Percentiles rank a stretch among this genome's conserved stretches.
Conservation (phyloP, 495 filamentous ascomycete species). For the Amniculicola lignicola region DNA sequence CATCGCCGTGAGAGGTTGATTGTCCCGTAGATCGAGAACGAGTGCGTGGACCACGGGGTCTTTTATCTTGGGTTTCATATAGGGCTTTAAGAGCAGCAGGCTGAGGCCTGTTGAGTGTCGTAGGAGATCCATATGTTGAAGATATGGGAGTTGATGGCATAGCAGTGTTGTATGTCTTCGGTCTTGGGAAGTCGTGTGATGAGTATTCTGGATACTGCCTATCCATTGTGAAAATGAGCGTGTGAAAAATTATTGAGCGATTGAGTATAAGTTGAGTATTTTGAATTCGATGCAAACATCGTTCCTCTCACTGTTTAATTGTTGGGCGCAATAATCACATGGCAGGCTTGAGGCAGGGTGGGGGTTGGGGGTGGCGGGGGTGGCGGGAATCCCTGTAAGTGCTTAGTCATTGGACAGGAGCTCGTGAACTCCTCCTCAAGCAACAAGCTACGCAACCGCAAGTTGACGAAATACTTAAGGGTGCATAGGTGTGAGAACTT, state of each 20-base stretch:
- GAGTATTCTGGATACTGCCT: constrained; percentile 4
- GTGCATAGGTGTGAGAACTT: too few relatives aligned
- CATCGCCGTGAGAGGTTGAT: constrained; percentile 1
- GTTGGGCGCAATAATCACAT: constrained; percentile 1
- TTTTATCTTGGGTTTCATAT: background rate
- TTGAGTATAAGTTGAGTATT: background rate
- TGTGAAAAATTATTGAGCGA: background rate
- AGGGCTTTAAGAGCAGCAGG: background rate
- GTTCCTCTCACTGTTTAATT: background rate
- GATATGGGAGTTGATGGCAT: background rate
- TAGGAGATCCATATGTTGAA: background rate
- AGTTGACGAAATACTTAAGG: too few relatives aligned
- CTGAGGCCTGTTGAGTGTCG: background rate
- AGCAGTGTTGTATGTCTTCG: background rate
- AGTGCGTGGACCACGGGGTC: background rate
- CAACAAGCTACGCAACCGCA: too few relatives aligned
- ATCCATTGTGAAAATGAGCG: constrained; percentile 2
- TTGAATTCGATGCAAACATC: background rate
- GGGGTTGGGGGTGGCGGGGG: background rate
- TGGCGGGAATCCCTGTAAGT: background rate
- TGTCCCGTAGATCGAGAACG: background rate
- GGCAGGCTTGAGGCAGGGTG: background rate
- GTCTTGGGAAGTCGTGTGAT: background rate
- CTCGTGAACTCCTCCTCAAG: too few relatives aligned
- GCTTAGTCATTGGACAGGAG: too few relatives aligned